Conservation (phyloP, 1,139 yeast genomes). For the Protomyces gravidus region DNA sequence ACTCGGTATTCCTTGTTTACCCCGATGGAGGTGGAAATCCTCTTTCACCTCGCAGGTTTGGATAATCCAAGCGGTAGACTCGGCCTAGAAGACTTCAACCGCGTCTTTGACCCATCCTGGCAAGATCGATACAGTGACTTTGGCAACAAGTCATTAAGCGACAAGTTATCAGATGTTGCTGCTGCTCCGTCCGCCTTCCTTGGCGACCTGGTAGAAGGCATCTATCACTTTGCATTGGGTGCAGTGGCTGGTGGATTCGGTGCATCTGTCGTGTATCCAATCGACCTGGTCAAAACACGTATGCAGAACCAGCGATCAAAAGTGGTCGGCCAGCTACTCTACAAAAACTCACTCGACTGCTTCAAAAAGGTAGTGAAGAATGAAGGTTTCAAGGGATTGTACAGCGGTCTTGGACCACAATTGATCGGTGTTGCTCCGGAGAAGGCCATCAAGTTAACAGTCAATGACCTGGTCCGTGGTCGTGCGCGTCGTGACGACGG, state of each 20-base stretch:
- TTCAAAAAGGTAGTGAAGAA: constrained; percentile 66
- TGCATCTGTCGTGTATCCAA: constrained; percentile 96
- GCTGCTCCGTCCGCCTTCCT: constrained; percentile 44
- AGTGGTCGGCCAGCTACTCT: constrained; percentile 53
- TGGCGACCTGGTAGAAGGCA: constrained; percentile 64
- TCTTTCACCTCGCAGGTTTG: constrained; percentile 46
- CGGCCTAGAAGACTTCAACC: constrained; percentile 43
- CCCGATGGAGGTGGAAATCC: constrained; percentile 47
- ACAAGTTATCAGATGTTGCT: constrained; percentile 43
- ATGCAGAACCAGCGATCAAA: constrained; percentile 89
- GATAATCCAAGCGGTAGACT: constrained; percentile 42
- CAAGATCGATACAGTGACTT: constrained; percentile 35
- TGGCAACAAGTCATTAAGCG: constrained; percentile 38
- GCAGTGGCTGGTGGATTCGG: constrained; percentile 97
- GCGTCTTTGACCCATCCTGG: constrained; percentile 48
- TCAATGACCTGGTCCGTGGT: constrained; percentile 80
- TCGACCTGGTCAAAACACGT: constrained; percentile 91
- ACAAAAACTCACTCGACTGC: constrained; percentile 82
- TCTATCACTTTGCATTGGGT: constrained; percentile 83
- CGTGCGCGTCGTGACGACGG: constrained; percentile 58
- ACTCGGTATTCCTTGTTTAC: constrained; percentile 46
- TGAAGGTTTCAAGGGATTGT: constrained; percentile 86
- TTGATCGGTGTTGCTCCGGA: constrained; percentile 97
- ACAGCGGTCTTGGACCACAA: constrained; percentile 92
- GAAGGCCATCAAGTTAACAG: constrained; percentile 93